Percentiles rank a stretch among this genome's conserved stretches.
phyloP scores from a whole-genome alignment of 2,329 filamentous ascomycete species.

The Gnomoniopsis smithogilvyi region DNA sequence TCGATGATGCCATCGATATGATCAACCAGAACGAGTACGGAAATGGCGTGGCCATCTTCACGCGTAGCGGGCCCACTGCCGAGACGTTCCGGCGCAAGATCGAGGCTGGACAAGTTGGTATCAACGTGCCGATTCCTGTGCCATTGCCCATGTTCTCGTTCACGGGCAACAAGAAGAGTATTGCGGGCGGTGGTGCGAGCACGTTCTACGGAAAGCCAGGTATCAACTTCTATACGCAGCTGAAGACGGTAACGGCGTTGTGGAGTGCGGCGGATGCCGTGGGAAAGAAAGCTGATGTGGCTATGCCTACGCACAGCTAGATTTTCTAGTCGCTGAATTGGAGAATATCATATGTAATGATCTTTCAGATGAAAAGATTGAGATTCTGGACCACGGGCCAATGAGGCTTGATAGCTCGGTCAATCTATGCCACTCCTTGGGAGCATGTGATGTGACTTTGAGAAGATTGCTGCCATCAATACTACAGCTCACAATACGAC shows the following conservation, averaged over 20 bases:
- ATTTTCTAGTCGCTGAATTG: conserved; percentile 41
- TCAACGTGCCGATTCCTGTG: conserved; percentile 78
- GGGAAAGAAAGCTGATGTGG: conserved; percentile 66
- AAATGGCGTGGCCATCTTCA: conserved; percentile 85
- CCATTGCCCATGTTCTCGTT: conserved; percentile 71
- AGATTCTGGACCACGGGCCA: neutral
- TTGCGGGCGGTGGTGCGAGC: conserved; percentile 87
- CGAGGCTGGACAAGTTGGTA: conserved; percentile 80
- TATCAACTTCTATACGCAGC: conserved; percentile 92
- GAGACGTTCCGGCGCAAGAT: conserved; percentile 76
- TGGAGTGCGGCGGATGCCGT: conserved; percentile 78
- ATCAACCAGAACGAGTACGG: conserved; percentile 87
- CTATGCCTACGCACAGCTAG: conserved; percentile 56
- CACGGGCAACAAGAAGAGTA: conserved; percentile 80
- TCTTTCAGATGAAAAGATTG: neutral
- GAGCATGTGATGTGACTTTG: too few relatives aligned
- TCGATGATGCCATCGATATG: conserved; percentile 75
- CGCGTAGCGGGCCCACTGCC: conserved; percentile 71
- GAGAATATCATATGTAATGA: neutral
- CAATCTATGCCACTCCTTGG: too few relatives aligned
- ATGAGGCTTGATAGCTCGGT: too few relatives aligned
- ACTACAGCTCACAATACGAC: too few relatives aligned
- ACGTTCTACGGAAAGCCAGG: conserved; percentile 96
- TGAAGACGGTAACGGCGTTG: conserved; percentile 93
- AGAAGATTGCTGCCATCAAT: too few relatives aligned